These are phyloP conservation scores for Colletotrichum aenigma DNA, from an alignment of 2,329 filamentous ascomycete species.

Conservation along the genomic window DNA sequence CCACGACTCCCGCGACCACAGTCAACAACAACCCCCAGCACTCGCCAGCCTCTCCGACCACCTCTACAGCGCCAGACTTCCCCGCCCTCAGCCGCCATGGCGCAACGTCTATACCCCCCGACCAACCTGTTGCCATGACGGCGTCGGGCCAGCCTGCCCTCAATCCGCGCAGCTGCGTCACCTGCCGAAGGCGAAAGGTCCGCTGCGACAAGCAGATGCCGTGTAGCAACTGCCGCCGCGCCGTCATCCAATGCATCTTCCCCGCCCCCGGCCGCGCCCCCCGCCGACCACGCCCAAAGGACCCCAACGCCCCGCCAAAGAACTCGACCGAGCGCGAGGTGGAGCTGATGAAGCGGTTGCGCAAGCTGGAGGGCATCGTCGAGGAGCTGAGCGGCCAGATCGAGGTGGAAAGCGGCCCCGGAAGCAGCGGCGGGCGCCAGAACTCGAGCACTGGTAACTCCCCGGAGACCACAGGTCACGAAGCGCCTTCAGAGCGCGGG, in stretches of 20 bases:
- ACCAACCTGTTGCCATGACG: slow-evolving; percentile 20
- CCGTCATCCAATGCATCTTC: slow-evolving; percentile 74
- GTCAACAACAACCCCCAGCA: slow-evolving; percentile 10
- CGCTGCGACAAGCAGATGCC: slow-evolving; percentile 81
- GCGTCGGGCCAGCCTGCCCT: slow-evolving; percentile 33
- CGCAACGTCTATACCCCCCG: slow-evolving; percentile 17
- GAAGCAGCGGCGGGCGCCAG: slow-evolving; percentile 23
- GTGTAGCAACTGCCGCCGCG: slow-evolving; percentile 76
- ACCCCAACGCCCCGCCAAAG: slow-evolving; percentile 65
- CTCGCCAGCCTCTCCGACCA: slow-evolving; percentile 10
- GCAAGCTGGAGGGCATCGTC: slow-evolving; percentile 78
- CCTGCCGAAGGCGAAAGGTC: slow-evolving; percentile 65
- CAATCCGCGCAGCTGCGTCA: slow-evolving; percentile 55
- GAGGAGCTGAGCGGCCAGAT: slow-evolving; percentile 70
- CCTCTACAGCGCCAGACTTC: background rate
- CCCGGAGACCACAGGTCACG: slow-evolving; percentile 28
- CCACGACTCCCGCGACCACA: background rate
- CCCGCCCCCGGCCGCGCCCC: slow-evolving; percentile 76
- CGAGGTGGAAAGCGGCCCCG: slow-evolving; percentile 48
- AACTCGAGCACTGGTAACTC: slow-evolving; percentile 29
- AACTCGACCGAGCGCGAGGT: slow-evolving; percentile 66
- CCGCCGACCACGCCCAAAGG: slow-evolving; percentile 67
- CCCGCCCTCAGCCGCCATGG: slow-evolving; percentile 12
- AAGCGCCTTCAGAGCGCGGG: slow-evolving; percentile 3
- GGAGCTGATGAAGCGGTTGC: slow-evolving; percentile 74